Evolutionary conservation across 2,329 filamentous ascomycete genomes (phyloP).

Genomic region (Aspergillus sergii): DNA sequence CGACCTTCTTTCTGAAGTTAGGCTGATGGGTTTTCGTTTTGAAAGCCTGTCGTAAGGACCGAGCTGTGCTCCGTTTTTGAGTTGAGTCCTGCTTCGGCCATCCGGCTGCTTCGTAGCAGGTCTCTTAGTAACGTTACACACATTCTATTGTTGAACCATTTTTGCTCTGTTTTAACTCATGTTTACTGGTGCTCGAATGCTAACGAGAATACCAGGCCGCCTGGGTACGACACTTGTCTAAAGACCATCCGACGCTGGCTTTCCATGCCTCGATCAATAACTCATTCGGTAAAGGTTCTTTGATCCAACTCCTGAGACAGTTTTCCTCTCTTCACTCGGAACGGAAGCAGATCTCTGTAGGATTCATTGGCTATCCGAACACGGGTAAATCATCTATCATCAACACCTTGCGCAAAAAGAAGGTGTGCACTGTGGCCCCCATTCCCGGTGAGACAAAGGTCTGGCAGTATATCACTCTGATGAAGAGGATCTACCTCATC

Average conservation of each 20-base stretch:
- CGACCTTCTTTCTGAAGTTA: slow-evolving; percentile 64
- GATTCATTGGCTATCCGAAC: slow-evolving; percentile 87
- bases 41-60: slow-evolving; percentile 75
- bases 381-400: slow-evolving; percentile 97
- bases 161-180: slow-evolving; percentile 40
- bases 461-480: slow-evolving; percentile 95
- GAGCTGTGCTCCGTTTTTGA: slow-evolving; percentile 85
- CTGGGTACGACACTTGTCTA: slow-evolving; percentile 87
- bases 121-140: slow-evolving; percentile 99
- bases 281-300: slow-evolving; percentile 91
- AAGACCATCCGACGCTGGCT: slow-evolving; percentile 89
- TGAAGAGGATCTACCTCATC: slow-evolving; percentile 93
- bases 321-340: slow-evolving; percentile 88
- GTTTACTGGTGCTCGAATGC: slow-evolving; percentile 28
- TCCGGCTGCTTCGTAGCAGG: slow-evolving; percentile 67
- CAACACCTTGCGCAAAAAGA: slow-evolving; percentile 92
- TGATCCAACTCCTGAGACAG: slow-evolving; percentile 89
- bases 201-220: slow-evolving; percentile 66
- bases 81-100: slow-evolving; percentile 84
- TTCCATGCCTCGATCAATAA: slow-evolving; percentile 96
- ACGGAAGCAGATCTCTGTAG: slow-evolving; percentile 92
- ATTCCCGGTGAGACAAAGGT: slow-evolving; percentile 97
- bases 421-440: slow-evolving; percentile 88
- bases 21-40: slow-evolving; percentile 85
- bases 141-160: slow-evolving; percentile 51